These are phyloP conservation scores for Prunus persica DNA, from an alignment of 306 rosid species.

Conservation along the genomic window DNA sequence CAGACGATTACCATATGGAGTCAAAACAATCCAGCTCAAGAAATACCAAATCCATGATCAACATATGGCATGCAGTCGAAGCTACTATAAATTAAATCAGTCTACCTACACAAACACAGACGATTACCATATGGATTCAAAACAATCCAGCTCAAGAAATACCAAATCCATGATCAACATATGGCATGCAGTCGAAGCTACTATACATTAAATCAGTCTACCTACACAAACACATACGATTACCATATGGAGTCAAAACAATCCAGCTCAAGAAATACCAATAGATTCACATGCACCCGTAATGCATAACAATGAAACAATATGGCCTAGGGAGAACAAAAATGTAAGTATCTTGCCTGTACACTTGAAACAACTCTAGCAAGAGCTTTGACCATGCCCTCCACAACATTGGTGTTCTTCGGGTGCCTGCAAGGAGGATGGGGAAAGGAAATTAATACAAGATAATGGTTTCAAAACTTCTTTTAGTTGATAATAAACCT, in stretches of 20 bases:
- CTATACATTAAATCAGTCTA: not conserved
- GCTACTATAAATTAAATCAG: not conserved
- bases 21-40: too few relatives aligned
- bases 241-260: not conserved
- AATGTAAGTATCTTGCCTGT: conserved; percentile 56
- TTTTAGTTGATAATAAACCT: not conserved
- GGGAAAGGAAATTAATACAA: conserved; percentile 19
- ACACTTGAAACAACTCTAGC: conserved; percentile 86
- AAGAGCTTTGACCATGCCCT: conserved; percentile 93
- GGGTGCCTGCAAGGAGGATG: conserved; percentile 61
- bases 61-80: not conserved
- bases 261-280: conserved; percentile 1
- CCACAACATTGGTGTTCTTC: conserved; percentile 92
- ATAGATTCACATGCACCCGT: conserved; percentile 2
- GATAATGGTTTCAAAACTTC: not conserved
- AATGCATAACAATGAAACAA: conserved; percentile 1
- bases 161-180: not conserved
- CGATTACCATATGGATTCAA: too few relatives aligned
- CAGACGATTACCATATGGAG: too few relatives aligned
- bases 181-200: not conserved
- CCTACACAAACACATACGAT: conserved; percentile 1
- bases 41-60: not conserved
- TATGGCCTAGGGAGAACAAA: not conserved
- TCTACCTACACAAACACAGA: too few relatives aligned
- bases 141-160: too few relatives aligned